Conservation (phyloP, 2,329 filamentous ascomycete genomes). For the Polytolypa hystricis region DNA sequence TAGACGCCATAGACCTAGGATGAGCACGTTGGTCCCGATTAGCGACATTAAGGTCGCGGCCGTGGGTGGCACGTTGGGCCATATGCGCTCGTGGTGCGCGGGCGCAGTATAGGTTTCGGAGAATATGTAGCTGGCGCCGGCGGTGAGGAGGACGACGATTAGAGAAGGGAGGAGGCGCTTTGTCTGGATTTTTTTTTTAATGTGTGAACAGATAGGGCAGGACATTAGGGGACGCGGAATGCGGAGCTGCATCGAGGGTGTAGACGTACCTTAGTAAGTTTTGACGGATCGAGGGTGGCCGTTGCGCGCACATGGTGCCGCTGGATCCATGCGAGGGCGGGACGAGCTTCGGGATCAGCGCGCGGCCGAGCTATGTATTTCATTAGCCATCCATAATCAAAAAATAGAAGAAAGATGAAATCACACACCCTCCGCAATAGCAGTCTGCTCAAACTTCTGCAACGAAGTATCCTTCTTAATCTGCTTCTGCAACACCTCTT, state of each 20-base stretch:
- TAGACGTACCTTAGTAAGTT: constrained; percentile 25
- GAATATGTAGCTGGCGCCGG: constrained; percentile 34
- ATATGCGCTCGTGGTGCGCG: constrained; percentile 36
- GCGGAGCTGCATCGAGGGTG: neutral
- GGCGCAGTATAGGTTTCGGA: constrained; percentile 41
- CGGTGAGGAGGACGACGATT: constrained; percentile 26
- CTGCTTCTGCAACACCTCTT: constrained; percentile 22
- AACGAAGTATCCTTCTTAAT: constrained; percentile 25
- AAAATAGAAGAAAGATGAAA: neutral
- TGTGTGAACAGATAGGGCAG: too few relatives aligned
- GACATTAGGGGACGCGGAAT: neutral
- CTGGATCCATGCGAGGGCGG: constrained; percentile 32
- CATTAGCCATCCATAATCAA: too few relatives aligned
- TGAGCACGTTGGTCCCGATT: constrained; percentile 37
- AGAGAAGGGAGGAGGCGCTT: constrained; percentile 38
- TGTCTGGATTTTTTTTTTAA: constrained; percentile 23
- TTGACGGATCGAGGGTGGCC: constrained; percentile 22
- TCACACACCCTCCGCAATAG: constrained; percentile 24
- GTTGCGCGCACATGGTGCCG: constrained; percentile 31
- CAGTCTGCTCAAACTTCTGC: constrained; percentile 25
- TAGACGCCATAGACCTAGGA: constrained; percentile 43
- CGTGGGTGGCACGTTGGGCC: constrained; percentile 39
- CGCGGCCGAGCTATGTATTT: constrained; percentile 25
- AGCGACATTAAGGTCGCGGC: constrained; percentile 42
- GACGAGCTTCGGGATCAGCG: constrained; percentile 29